Base-by-base conservation (phyloP, 2,329 filamentous ascomycete genomes). In the Myriangium duriaei region DNA sequence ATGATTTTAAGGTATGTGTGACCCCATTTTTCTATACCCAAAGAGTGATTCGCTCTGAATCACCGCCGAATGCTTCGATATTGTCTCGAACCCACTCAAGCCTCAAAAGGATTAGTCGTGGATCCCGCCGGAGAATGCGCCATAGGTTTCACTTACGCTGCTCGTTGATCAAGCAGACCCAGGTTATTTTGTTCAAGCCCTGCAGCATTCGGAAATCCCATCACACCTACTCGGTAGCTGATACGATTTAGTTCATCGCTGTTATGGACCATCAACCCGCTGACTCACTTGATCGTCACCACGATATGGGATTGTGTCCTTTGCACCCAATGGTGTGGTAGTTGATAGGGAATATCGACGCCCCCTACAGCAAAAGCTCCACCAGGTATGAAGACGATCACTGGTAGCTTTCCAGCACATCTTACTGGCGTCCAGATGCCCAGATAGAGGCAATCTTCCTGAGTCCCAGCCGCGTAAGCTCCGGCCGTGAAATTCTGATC, bases 121-220 rank as follows among this genome's bases (percentile, higher is more conserved):
- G n/a, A n/a, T n/a, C n/a, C n/a, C n/a, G n/a, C n/a, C n/a, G n/a
- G n/a, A n/a, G n/a, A n/a, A n/a, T 15, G 4, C 4, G 10, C 30
- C 13, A 12, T n/a, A 11, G 3, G 11, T 12, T 11, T n/a, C 11
- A 32, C 16, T 34, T 12, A 34, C 32, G 34, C 68, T n/a, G 63
- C 46, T 2, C 71, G 61, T 46, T 75, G 71, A 47, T 77, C 71
- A 4, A 64, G 57, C 5, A 74, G 51, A 1, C 68, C 71, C 2
- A 69, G 49, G 42, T 74, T 74, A 30, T 60, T 52, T 39, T 45
- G 28, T 5, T 24, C 38, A 2, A 53, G 34, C 4, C 51, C 54
- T 4, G 53, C 49, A 11, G 58, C 57, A 11, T 54, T 53, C 0
- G 59, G 55, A 41, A 62, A 64, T 4, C 62, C 61, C 39, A 65